Base-by-base conservation (phyloP, 768 basidiomycete genomes). In the Clathrus columnatus region DNA sequence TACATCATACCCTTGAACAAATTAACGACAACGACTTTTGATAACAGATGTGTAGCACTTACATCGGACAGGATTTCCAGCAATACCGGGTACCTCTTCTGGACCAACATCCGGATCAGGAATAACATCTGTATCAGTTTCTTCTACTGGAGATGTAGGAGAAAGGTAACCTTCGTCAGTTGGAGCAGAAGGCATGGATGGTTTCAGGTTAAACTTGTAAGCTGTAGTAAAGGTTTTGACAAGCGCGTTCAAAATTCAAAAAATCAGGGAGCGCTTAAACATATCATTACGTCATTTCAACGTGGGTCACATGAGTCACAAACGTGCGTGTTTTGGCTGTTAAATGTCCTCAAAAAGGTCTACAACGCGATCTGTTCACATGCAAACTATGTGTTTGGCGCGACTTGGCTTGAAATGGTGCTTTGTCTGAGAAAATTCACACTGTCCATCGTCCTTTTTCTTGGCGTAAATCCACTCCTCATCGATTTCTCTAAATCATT, bases 61-160 rank as follows among this genome's bases (percentile, higher is more conserved):
- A 91, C 89, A 91, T 62, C 86, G 78, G 56, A 91, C 87, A 43
- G 89, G 88, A 29, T 75, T 70, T 23, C 88, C 88, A 67, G 84
- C 70, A 23, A 90, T 57, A 30, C 88, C 88, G 52, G 87, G 87
- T 51, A 72, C 75, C 79, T 45, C 36, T 68, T 68, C 59, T 75
- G 71, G 23, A 74, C 80, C 54, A 76, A 62, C 2, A 76, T 55
- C 54, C 2, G 54, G 54, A 55, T 55, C 54, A 2, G 54, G 54
- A 7, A 55, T 30, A 47, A 55, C 46, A 29, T 55, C 54, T 41
- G 65, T 66, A 63, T 87, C 87, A 6, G 83, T 84, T 23, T 87
- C 85, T 55, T 87, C 87, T 46, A 69, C 72, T 6, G 80, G 73
- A 7, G 75, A 75, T 24, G 66, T 63, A 4, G 68, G 68, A 8